These are phyloP conservation scores for Botrytis galanthina DNA, from an alignment of 2,329 filamentous ascomycete species.

Conservation along the genomic window DNA sequence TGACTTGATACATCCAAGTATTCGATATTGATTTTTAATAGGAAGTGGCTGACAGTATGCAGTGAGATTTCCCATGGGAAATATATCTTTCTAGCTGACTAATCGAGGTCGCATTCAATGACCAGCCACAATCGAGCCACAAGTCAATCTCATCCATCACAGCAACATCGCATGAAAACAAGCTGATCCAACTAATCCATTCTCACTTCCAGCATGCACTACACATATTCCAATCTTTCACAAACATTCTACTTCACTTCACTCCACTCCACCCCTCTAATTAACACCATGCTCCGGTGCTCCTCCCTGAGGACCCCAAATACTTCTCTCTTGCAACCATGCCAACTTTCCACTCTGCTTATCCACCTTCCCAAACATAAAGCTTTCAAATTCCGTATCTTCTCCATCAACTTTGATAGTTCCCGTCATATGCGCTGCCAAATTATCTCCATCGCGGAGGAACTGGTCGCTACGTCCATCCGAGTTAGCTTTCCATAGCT, in stretches of 20 bases:
- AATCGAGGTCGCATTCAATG: not conserved
- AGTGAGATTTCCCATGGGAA: not conserved
- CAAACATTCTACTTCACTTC: not conserved
- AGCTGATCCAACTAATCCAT: not conserved
- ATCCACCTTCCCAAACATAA: conserved; percentile 11
- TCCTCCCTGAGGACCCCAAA: conserved; percentile 6
- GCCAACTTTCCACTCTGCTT: conserved; percentile 3
- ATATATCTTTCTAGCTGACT: not conserved
- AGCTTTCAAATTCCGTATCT: conserved; percentile 7
- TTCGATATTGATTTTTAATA: not conserved
- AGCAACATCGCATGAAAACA: not conserved
- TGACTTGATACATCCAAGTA: not conserved
- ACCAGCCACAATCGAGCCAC: not conserved
- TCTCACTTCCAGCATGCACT: not conserved
- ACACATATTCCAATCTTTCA: not conserved
- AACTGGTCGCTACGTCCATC: conserved; percentile 3
- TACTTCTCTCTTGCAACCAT: not conserved
- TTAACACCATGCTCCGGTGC: conserved; percentile 5
- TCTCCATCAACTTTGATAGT: not conserved
- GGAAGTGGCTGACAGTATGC: not conserved
- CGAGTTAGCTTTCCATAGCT: not conserved
- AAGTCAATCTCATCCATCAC: not conserved
- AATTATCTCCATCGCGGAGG: not conserved
- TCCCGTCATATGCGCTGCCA: conserved; percentile 9
- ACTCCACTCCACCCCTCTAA: not conserved